These are phyloP conservation scores for Cornus florida DNA, from an alignment of 148 eudicot genomes.

Conservation along the genomic window DNA sequence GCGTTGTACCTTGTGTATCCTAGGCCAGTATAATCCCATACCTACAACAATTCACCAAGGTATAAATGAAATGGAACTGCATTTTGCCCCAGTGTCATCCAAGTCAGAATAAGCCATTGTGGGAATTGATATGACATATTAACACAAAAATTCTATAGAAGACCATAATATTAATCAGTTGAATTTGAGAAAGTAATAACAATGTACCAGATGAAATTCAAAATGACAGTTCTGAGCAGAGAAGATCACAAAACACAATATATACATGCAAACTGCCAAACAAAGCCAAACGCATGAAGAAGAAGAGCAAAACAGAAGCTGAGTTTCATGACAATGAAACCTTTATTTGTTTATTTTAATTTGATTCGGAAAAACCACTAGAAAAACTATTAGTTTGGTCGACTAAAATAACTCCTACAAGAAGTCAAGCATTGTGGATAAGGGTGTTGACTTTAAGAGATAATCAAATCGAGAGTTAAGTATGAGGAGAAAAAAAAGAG, in stretches of 20 bases:
- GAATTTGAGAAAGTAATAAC: not conserved
- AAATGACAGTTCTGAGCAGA: not conserved
- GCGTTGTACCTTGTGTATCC: constrained; percentile 95
- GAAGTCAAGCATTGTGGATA: no score
- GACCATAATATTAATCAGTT: not conserved
- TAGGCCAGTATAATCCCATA: constrained; percentile 97
- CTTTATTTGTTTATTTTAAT: no score
- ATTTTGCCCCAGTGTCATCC: not conserved
- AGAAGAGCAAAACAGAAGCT: not conserved
- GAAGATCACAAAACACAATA: no score
- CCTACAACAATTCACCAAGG: constrained; percentile 40
- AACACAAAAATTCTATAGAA: not conserved
- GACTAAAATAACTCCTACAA: no score
- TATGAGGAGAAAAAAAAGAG: no score
- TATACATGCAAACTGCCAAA: not conserved
- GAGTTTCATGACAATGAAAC: not conserved
- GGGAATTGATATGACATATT: not conserved
- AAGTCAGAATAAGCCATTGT: not conserved
- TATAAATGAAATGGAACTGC: not conserved
- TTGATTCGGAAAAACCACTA: no score
- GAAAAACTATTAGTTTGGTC: no score
- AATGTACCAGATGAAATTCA: not conserved
- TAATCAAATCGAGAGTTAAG: no score
- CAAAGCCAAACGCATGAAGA: not conserved
- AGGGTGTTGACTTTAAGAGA: no score